These are phyloP conservation scores for Leccinum fuscescens DNA, from an alignment of 1,284 basidiomycete genomes.

Conservation along the genomic window DNA sequence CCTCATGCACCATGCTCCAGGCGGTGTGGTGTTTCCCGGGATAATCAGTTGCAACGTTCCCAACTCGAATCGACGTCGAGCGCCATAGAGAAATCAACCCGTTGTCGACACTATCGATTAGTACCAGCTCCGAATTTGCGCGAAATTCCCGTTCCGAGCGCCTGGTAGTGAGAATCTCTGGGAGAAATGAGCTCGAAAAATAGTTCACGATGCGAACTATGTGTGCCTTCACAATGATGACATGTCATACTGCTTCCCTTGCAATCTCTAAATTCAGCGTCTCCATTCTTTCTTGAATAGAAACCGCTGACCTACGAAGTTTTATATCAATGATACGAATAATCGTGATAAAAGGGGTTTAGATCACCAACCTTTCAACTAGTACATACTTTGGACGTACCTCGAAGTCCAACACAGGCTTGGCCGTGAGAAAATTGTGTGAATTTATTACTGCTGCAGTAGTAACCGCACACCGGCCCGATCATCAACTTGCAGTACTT, in stretches of 20 bases:
- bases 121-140: background rate
- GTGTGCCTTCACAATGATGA: background rate
- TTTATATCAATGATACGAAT: too few relatives aligned
- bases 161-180: background rate
- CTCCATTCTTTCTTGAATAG: constrained; percentile 1
- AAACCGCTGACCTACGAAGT: too few relatives aligned
- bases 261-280: background rate
- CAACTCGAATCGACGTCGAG: background rate
- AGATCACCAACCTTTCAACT: background rate
- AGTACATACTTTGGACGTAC: background rate
- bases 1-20: background rate
- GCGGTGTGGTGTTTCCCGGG: background rate
- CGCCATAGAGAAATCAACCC: background rate
- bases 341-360: background rate
- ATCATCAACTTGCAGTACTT: too few relatives aligned
- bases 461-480: too few relatives aligned
- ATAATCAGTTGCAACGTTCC: background rate
- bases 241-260: constrained; percentile 3
- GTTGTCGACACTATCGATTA: background rate
- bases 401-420: background rate
- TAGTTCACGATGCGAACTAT: background rate
- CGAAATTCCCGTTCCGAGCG: background rate
- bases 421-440: background rate
- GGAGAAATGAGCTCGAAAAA: background rate
- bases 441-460: too few relatives aligned